Base-by-base conservation (phyloP, 768 basidiomycete genomes). In the Hebeloma cylindrosporum region DNA sequence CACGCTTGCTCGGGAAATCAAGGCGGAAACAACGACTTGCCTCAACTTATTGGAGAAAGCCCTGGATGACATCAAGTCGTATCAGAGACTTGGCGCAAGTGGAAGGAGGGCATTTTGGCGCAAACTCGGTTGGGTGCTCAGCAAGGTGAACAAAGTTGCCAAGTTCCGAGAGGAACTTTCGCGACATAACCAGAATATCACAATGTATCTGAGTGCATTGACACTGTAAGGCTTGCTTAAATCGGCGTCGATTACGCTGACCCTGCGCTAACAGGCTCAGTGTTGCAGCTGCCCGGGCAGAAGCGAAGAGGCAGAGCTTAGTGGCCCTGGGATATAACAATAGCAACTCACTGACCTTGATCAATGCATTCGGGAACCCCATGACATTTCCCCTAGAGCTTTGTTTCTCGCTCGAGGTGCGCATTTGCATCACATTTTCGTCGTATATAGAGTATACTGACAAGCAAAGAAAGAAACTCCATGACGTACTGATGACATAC, bases 101-200 rank as follows among this genome's bases (percentile, higher is more conserved):
- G 17, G 26, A 7, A 28, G 11, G 25, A 21, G 13, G 7, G 11
- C 34, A 7, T 37, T 26, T 20, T 45, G 43, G 43, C 33, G 35
- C 23, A 36, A 45, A 11, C 27, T 45, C 18, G 34, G 34, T 27
- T 45, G 43, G 43, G 32, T 13, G 3, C 13, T 45, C 17, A 37
- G 26, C 14, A 45, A 45, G 43, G 11, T 17, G 5, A 18, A 32
- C 3, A 33, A 47, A 13, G 22, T 47, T 18, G 29, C 10, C 7
- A 11, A n/a, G 7, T 40, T 47, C 21, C n/a, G 45, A 11, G 22
- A 25, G 14, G 40, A 40, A 9, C 3, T 47, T 14, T 34, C 45
- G 7, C 38, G 27, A 14, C 38, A 26, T 40, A 23, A 40, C 21
- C 38, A 26, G 13, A 47, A 23, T 20, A 47, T 47, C 13, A 28